Evolutionary conservation across 768 basidiomycete species (phyloP).

Genomic region (Leccinum boreale): DNA sequence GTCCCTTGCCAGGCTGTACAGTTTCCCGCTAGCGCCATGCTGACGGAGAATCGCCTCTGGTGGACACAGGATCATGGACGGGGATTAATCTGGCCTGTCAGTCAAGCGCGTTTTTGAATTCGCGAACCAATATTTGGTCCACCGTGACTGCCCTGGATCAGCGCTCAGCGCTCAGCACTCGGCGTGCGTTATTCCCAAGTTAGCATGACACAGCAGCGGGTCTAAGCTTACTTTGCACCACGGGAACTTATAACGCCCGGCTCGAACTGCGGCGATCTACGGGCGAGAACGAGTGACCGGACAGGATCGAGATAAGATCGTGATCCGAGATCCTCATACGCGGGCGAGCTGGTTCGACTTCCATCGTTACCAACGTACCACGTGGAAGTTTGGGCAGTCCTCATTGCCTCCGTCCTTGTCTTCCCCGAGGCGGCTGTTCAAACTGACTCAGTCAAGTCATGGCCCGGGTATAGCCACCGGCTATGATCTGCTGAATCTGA

Average conservation of each 20-base stretch:
- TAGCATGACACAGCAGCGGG: background rate
- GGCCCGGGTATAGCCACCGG: background rate
- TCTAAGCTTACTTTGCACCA: background rate
- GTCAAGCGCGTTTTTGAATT: background rate
- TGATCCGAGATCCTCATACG: background rate
- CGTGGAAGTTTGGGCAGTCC: background rate
- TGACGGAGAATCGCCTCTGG: background rate
- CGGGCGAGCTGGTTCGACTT: constrained; percentile 17
- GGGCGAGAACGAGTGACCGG: background rate
- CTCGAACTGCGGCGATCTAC: background rate
- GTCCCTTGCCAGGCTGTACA: background rate
- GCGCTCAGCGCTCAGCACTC: background rate
- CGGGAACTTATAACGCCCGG: background rate
- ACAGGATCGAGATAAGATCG: background rate
- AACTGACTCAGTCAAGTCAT: background rate
- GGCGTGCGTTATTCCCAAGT: background rate
- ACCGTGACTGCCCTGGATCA: background rate
- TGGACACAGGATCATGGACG: background rate
- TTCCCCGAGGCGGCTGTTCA: background rate
- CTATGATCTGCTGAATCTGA: background rate
- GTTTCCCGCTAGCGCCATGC: background rate
- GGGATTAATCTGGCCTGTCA: background rate
- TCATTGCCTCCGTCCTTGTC: constrained; percentile 1
- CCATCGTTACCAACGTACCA: background rate
- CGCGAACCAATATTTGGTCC: background rate